These are phyloP conservation scores for Scutellaria galericulata DNA, from an alignment of 257 asterid species.

Conservation along the genomic window DNA sequence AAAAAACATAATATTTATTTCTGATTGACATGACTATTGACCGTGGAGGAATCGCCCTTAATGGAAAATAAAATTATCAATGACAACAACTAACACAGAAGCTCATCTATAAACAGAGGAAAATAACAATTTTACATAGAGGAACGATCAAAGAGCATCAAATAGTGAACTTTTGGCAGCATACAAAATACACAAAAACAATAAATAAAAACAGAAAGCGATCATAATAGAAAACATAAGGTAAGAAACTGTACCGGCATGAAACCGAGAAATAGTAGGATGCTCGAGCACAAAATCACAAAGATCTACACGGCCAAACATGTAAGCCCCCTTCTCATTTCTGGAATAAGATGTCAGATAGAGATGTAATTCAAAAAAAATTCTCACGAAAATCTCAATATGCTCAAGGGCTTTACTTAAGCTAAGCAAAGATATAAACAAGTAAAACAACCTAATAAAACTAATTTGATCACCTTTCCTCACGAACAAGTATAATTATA, in stretches of 20 bases:
- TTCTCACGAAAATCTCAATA: slow-evolving; percentile 19
- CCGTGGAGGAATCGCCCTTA: slow-evolving; percentile 18
- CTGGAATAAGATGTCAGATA: slow-evolving; percentile 48
- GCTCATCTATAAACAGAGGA: not conserved
- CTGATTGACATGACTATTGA: slow-evolving; percentile 7
- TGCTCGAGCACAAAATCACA: slow-evolving; percentile 96
- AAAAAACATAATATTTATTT: not conserved
- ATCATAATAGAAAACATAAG: not conserved
- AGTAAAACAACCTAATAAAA: not conserved
- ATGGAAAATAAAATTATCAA: not conserved
- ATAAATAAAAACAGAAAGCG: not conserved
- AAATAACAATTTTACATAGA: slow-evolving; percentile 5
- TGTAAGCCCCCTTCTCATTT: slow-evolving; percentile 89
- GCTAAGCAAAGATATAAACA: not conserved
- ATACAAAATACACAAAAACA: not conserved
- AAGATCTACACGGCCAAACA: slow-evolving; percentile 97
- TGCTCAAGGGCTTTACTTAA: not conserved
- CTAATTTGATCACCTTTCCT: slow-evolving; percentile 15
- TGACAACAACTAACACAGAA: slow-evolving; percentile 3
- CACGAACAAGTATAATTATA: slow-evolving; percentile 11
- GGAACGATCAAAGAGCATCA: slow-evolving; percentile 21
- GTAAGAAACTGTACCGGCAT: slow-evolving; percentile 69
- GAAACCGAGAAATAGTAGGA: slow-evolving; percentile 94
- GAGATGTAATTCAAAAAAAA: slow-evolving; percentile 21
- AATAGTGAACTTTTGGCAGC: not conserved